Evolutionary conservation across 2,329 filamentous ascomycete species (phyloP).

Genomic region (Colletotrichum limetticola): DNA sequence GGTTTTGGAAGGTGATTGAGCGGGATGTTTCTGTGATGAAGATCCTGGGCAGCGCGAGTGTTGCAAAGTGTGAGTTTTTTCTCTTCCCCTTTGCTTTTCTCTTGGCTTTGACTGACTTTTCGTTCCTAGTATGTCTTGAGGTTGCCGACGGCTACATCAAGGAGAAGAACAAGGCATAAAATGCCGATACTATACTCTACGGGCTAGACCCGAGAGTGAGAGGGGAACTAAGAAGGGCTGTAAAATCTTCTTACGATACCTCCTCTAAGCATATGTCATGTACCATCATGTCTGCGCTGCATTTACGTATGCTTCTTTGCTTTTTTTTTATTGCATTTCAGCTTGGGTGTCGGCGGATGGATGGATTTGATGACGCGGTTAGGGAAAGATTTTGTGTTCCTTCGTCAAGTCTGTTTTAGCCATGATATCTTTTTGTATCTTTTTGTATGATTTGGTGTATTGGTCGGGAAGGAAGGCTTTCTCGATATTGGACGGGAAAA

Average conservation of each 20-base stretch:
- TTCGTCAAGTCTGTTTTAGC: too few species aligned
- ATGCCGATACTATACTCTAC: not conserved
- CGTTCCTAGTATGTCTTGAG: slow-evolving; percentile 16
- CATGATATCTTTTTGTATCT: too few species aligned
- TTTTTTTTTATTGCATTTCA: too few species aligned
- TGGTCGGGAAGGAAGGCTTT: not conserved
- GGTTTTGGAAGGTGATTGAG: slow-evolving; percentile 57
- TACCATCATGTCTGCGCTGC: not conserved
- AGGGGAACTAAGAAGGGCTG: not conserved
- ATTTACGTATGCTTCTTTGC: too few species aligned
- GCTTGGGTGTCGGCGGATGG: not conserved
- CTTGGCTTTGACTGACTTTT: not conserved
- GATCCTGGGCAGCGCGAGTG: slow-evolving; percentile 49
- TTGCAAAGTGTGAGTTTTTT: slow-evolving; percentile 36
- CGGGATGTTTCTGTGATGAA: slow-evolving; percentile 58
- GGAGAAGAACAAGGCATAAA: slow-evolving; percentile 16
- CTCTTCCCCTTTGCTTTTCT: too few species aligned
- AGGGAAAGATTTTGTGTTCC: not conserved
- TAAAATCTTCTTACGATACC: not conserved
- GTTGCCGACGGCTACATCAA: slow-evolving; percentile 15
- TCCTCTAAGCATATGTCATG: not conserved
- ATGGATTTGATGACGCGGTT: not conserved
- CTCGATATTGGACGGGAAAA: not conserved
- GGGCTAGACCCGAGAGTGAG: not conserved
- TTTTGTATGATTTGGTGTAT: not conserved